A percentile compares a stretch with the other conserved stretches of the same genome.
Evolutionary conservation across 2,329 filamentous ascomycete species (phyloP).

Genomic region (Arthrobotrys pseudoclavata): DNA sequence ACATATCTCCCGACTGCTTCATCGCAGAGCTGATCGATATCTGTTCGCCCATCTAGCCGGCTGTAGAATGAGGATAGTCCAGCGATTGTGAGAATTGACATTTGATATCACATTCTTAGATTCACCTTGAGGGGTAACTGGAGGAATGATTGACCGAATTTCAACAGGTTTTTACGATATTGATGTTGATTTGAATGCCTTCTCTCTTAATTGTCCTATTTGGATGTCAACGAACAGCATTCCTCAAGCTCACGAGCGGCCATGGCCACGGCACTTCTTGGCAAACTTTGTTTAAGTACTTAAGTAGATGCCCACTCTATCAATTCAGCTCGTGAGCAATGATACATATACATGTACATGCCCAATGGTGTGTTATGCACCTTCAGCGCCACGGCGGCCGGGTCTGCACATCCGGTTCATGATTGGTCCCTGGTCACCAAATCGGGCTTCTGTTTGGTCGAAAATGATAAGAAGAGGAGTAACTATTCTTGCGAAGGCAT

Average conservation of each 20-base stretch:
- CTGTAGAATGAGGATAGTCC: neutral
- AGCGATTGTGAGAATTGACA: slow-evolving; percentile 5
- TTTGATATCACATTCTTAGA: slow-evolving; percentile 4
- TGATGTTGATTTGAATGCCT: neutral
- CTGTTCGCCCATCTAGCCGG: slow-evolving; percentile 1
- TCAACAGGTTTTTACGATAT: neutral
- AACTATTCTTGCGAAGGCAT: neutral
- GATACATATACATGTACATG: neutral
- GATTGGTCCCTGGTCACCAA: neutral
- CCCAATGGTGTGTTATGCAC: neutral
- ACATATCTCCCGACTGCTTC: neutral
- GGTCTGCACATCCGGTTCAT: neutral
- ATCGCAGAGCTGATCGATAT: slow-evolving; percentile 3
- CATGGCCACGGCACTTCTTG: neutral
- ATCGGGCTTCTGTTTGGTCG: neutral
- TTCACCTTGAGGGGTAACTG: neutral
- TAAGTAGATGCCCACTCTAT: neutral
- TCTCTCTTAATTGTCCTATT: too few species aligned
- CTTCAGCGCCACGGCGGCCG: neutral
- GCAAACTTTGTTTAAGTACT: neutral
- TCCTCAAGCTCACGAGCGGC: neutral
- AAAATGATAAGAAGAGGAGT: neutral
- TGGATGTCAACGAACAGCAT: neutral
- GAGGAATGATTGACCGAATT: neutral
- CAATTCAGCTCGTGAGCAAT: neutral